Base-by-base conservation (phyloP, 2,329 filamentous ascomycete genomes). In the Cercospora sesami region DNA sequence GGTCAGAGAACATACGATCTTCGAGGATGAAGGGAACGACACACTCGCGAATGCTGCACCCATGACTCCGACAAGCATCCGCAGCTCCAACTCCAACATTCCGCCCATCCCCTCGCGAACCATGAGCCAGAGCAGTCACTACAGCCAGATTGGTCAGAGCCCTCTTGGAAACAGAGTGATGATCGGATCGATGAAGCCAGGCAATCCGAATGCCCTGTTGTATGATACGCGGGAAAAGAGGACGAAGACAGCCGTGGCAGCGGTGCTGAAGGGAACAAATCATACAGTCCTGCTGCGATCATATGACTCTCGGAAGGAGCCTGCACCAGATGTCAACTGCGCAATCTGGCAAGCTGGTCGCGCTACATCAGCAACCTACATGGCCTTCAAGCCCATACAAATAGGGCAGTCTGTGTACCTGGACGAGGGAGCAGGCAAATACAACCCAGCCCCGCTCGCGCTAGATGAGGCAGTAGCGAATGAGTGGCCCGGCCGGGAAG, bases 281-380 rank as follows among this genome's bases (percentile, higher is more conserved):
- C 89, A 87, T 1, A 86, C 94, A 2, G 73, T 72, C 8, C 80
- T 98, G 68, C 83, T 99, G 65, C 90, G 95, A 72, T 98, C 94
- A 1, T 99, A 99, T 80, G 94, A 98, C 78, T 98, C 95, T 16
- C 87, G 94, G 75, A 93, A 91, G 79, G 95, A 98, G 79, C 91
- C 94, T 0, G 87, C 93, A 0, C 91, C 94, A 2, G 94, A 97
- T 79, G 94, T 93, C 69, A 91, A 97, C 76, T 97, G 94, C 80
- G 96, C 90, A 57, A 95, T 99, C 66, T 99, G 95, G 95, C 90
- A 99, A 81, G 95, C 95, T 4, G 95, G 95, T 10, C 89, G 95
- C 68, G 95, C 95, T n/a, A 99, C 95, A 0, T 92, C 87, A 63
- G 92, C 95, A 0, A 95, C 94, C 0, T 93, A 92, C 0, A 84